Evolutionary conservation across 192 early-diverging fungal genomes (phyloP).

Genomic region (Kickxella alabastrina): DNA sequence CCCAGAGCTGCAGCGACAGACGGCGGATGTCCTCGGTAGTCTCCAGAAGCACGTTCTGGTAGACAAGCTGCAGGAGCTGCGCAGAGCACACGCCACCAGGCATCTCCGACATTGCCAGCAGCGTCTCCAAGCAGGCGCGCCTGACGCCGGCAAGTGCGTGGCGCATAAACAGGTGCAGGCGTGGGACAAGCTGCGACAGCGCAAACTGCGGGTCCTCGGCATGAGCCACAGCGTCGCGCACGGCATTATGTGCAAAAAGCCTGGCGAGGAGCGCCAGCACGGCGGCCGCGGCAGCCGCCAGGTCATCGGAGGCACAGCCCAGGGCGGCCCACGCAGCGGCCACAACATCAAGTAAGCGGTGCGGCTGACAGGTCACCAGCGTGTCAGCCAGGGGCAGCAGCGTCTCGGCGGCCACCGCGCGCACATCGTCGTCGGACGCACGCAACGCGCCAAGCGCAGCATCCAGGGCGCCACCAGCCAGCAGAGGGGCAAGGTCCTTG

Average conservation of each 20-base stretch:
- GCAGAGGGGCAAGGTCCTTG: slow-evolving; percentile 72
- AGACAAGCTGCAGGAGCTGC: slow-evolving; percentile 62
- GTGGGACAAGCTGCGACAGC: slow-evolving; percentile 67
- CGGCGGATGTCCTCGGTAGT: slow-evolving; percentile 52
- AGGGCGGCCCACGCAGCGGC: slow-evolving; percentile 83
- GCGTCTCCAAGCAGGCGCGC: slow-evolving; percentile 72
- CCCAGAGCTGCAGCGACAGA: slow-evolving; percentile 60
- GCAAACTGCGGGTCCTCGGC: slow-evolving; percentile 9
- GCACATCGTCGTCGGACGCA: slow-evolving; percentile 92
- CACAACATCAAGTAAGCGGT: slow-evolving; percentile 71
- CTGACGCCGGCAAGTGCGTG: slow-evolving; percentile 87
- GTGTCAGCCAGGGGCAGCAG: slow-evolving; percentile 81
- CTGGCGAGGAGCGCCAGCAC: slow-evolving; percentile 91
- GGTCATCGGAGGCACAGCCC: slow-evolving; percentile 83
- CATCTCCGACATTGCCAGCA: slow-evolving; percentile 65
- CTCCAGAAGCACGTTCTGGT: slow-evolving; percentile 93
- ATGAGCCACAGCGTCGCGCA: slow-evolving; percentile 21
- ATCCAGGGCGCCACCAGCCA: slow-evolving; percentile 68
- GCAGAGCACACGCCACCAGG: slow-evolving; percentile 19
- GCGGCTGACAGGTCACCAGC: slow-evolving; percentile 64
- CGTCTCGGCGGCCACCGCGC: slow-evolving; percentile 85
- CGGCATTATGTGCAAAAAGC: slow-evolving; percentile 56
- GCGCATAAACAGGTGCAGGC: slow-evolving; percentile 91
- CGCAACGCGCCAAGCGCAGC: slow-evolving; percentile 83
- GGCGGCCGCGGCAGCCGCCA: slow-evolving; percentile 85